Evolutionary conservation across 257 asterid species (phyloP), one percentile per base, ranked within the genome.

Genomic region (Agastache rugosa): DNA sequence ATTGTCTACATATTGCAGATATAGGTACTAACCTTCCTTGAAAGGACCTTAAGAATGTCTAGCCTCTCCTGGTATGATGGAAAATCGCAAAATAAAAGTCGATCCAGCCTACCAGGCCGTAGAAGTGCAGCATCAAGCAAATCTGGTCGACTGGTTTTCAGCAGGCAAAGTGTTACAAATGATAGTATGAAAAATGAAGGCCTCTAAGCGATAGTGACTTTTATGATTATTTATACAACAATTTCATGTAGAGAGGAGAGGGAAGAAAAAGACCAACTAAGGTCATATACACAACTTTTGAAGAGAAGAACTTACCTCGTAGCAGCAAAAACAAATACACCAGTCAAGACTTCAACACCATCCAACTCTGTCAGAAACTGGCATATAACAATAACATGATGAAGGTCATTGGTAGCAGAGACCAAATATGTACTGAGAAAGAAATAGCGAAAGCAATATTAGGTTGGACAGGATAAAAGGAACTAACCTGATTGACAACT

Each of bases 71-170:
- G 82, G 47, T 12, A 86, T 11, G 98, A 85, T 37, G 96, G 99
- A 77, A 95, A 92, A 85, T 95, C 96, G 68, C 99, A 92, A 85
- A 90, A 92, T 79, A 95, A 86, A 72, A 92, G 99, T 63, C 97
- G 88, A 76, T 92, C 98, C 77, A 90, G 87, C 84, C 98, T 89
- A 79, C 99, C 98, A 60, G 99, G 99, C 66, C 98, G 88, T 66
- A 95, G 71, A 77, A 95, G 98, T 63, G 99, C 99, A 85, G 97
- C 98, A 89, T 95, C 99, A 73, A 95, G 98, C 88, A 95, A 81
- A 86, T 95, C 99, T 12, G 99, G 99, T 62, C 98, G 89, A 85
- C 98, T 90, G 51, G 37, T 42, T 73, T 80, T 65, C 72, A 81
- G 69, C 53, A 69, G 56, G 17, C 25, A 64, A 71, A 19, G 50